Evolutionary conservation across 176 grass and related monocot genomes (phyloP).

Genomic region (Aegilops longissima): DNA sequence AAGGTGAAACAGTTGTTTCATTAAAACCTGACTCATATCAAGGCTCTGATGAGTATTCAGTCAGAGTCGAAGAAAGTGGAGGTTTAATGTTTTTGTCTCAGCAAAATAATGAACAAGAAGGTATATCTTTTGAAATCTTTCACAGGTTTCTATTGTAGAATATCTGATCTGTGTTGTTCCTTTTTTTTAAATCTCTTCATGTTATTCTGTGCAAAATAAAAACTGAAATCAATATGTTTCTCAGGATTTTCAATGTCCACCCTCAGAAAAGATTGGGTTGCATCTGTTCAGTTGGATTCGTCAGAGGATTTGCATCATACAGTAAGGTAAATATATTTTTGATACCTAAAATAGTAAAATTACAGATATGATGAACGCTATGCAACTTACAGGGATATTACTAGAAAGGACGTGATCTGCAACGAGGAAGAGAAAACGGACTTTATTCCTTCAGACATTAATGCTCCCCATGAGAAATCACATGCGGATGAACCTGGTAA

Average conservation of each 20-base stretch:
- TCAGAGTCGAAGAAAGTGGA: constrained; percentile 2
- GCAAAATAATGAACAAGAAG: constrained; percentile 21
- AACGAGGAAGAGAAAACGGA: constrained; percentile 11
- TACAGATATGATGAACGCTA: constrained; percentile 2
- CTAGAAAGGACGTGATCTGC: neutral
- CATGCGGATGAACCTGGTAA: constrained; percentile 14
- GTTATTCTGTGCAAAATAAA: neutral
- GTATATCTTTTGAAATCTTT: constrained; percentile 32
- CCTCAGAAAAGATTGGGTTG: neutral
- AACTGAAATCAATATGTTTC: constrained; percentile 11
- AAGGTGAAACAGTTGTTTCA: neutral
- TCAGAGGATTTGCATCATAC: neutral
- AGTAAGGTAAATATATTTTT: constrained; percentile 28
- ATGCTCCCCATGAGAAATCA: neutral
- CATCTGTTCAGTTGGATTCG: neutral
- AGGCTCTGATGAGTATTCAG: constrained; percentile 15
- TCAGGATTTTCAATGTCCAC: neutral
- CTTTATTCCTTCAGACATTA: neutral
- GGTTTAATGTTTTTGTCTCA: neutral
- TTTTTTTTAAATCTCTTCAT: neutral
- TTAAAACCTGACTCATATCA: constrained; percentile 18
- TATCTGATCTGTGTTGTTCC: neutral
- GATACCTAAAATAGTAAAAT: neutral
- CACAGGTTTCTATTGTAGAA: neutral
- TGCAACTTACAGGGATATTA: constrained; percentile 21